Evolutionary conservation across 306 rosid genomes (phyloP), one percentile per base, ranked within the genome.

Genomic region (Vigna radiata): DNA sequence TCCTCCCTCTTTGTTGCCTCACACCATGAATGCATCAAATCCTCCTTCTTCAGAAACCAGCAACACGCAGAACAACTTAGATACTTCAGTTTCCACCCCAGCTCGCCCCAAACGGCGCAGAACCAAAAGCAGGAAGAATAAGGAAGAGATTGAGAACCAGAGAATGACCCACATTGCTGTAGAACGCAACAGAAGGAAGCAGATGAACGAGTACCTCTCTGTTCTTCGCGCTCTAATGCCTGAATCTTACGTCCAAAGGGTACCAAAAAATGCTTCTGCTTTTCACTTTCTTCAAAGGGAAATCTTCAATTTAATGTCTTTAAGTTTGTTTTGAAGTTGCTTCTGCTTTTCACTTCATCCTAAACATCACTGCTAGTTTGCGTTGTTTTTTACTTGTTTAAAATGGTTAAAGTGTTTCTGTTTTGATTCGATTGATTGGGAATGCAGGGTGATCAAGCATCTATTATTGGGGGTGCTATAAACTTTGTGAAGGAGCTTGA

Each of bases 81-180:
- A 85, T 62, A 46, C 53, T 1, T 71, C 90, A 15, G 59, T 62
- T 46, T 47, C 84, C 13, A 64, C 48, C 43, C 43, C 73, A 15
- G 4, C 55, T 76, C 91, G 93, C n/a, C 90, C 87, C 1, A 92
- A 91, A 83, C 85, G 92, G 59, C 82, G 99, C 25, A 87, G 98
- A 27, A 72, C 85, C 11, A 91, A 82, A 82, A 86, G 82, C 50
- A 67, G 88, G 7, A 92, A 91, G 89, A 96, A 96, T 75, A 81
- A 88, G 58, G 94, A 96, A 70, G 99, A 96, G 63, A 92, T 96
- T 31, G 97, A 96, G 89, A 96, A 87, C 64, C 99, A 96, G 73
- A 89, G 99, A 83, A 96, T 96, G 92, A 96, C 98, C 33, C 99
- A 96, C 93, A 96, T 96, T 84, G 92, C 97, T 2, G 99, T 96